Evolutionary conservation across 768 basidiomycete genomes (phyloP).

Genomic region (Lentinula lateritia): DNA sequence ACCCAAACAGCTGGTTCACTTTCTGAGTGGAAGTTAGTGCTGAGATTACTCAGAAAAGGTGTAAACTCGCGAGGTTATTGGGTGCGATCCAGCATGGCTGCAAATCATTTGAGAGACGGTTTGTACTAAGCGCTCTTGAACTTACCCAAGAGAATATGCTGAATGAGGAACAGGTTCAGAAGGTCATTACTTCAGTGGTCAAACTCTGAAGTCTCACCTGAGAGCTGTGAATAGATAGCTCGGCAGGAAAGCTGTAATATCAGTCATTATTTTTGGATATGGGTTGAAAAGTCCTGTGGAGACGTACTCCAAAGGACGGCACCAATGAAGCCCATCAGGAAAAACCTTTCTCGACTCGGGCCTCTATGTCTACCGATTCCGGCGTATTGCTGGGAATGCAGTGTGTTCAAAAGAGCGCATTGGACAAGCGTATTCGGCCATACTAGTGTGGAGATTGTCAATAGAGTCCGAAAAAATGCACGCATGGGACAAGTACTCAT

Average conservation of each 20-base stretch:
- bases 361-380: constrained; percentile 59
- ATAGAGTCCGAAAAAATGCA: neutral
- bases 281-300: neutral
- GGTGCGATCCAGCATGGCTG: constrained; percentile 67
- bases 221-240: constrained; percentile 35
- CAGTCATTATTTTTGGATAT: neutral
- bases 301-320: constrained; percentile 56
- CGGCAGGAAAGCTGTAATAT: constrained; percentile 6
- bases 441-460: constrained; percentile 30
- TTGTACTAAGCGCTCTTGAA: neutral
- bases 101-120: constrained; percentile 7
- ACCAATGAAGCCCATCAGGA: constrained; percentile 51
- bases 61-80: constrained; percentile 41
- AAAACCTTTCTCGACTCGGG: constrained; percentile 66
- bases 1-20: constrained; percentile 58
- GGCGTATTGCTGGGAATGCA: constrained; percentile 63
- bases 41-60: neutral
- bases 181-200: neutral
- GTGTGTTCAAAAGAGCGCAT: constrained; percentile 71
- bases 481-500: constrained; percentile 23
- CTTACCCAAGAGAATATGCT: constrained; percentile 48
- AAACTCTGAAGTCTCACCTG: constrained; percentile 26
- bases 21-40: constrained; percentile 24
- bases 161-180: neutral
- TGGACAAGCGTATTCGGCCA: constrained; percentile 70